Base-by-base conservation (phyloP, 2,329 filamentous ascomycete species). In the Fusarium torulosum region DNA sequence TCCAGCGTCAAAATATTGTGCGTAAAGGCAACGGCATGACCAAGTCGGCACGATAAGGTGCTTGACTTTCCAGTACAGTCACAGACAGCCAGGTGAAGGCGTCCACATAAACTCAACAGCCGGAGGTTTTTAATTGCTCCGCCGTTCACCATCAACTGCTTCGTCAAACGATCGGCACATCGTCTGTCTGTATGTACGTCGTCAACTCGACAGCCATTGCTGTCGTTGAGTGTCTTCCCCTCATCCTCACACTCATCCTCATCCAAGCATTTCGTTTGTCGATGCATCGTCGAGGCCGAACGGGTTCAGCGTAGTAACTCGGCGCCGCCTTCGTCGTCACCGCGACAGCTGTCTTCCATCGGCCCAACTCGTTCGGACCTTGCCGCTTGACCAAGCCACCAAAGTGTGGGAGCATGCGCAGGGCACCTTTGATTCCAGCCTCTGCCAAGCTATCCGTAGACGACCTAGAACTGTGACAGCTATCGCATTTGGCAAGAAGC, bases 331-430 rank as follows among this genome's bases (percentile, higher is more conserved):
- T 51, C 42, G 33, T 63, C 29, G 55, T 53, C 43, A 35, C 41
- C 37, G 44, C 33, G 56, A 58, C 27, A 58, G 29, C 17, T 37
- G 17, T n/a, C 45, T 53, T 35, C 33, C 21, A 45, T 73, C 67
- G 71, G 69, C 61, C 67, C 52, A 70, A 65, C 63, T 42, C 63
- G 57, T 44, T 62, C 67, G 67, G 71, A 72, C 57, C 65, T 72
- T 71, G 55, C 71, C 71, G 69, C 59, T 50, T 17, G 49, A 33
- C 46, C 50, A 66, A 73, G 71, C 69, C 65, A 73, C 64, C 38
- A 44, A 59, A 53, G 57, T 17, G 43, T 50, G 42, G 7, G 27
- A 29, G 8, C 25, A 25, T 25, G 11, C 29, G 13, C 11, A 14
- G 14, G 35, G 35, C 51, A 40, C 10, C 20, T 46, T 62, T 33